Evolutionary conservation across 768 basidiomycete genomes (phyloP).

Genomic region (Neoboletus brunneissimus): DNA sequence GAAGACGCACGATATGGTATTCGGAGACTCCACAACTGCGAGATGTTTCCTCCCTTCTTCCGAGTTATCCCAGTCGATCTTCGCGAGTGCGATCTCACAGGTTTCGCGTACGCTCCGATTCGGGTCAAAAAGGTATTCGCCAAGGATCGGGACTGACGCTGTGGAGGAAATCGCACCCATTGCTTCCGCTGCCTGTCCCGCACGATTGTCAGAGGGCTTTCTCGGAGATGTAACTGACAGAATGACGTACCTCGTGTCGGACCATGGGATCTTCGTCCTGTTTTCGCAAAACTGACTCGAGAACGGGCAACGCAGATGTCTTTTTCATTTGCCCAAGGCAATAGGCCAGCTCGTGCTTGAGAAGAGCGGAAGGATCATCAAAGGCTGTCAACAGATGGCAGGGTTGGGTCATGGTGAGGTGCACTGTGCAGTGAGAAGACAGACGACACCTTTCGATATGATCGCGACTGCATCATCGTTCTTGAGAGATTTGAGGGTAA

Average conservation of each 20-base stretch:
- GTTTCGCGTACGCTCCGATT: slow-evolving; percentile 86
- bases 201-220: slow-evolving; percentile 10
- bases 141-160: slow-evolving; percentile 64
- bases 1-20: slow-evolving; percentile 36
- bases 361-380: slow-evolving; percentile 77
- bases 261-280: slow-evolving; percentile 89
- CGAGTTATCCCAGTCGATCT: slow-evolving; percentile 90
- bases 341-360: slow-evolving; percentile 98
- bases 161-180: slow-evolving; percentile 87
- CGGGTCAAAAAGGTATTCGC: slow-evolving; percentile 67
- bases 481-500: slow-evolving; percentile 85
- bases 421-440: not conserved
- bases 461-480: slow-evolving; percentile 76
- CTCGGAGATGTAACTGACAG: not conserved
- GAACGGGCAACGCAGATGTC: slow-evolving; percentile 66
- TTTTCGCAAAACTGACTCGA: slow-evolving; percentile 74
- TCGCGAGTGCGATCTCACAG: slow-evolving; percentile 94
- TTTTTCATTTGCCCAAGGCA: slow-evolving; percentile 91
- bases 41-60: slow-evolving; percentile 60
- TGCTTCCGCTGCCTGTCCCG: slow-evolving; percentile 88
- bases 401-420: not conserved
- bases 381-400: slow-evolving; percentile 54
- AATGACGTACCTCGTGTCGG: slow-evolving; percentile 76
- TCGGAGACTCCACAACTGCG: slow-evolving; percentile 29
- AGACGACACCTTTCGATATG: slow-evolving; percentile 71